phyloP scores from a whole-genome alignment of 768 basidiomycete genomes.

The Serendipita sp. region DNA sequence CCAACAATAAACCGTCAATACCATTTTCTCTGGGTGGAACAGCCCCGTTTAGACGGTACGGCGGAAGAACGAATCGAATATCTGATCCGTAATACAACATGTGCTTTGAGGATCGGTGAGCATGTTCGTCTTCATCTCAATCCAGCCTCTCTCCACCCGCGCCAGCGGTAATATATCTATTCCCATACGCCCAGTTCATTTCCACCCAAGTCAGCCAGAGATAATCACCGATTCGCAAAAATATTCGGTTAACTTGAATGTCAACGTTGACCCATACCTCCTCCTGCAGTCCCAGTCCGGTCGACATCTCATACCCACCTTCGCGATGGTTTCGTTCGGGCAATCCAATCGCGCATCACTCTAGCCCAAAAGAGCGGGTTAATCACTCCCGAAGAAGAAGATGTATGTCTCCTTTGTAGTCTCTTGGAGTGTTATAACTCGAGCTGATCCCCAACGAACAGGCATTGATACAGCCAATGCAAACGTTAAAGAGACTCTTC shows the following conservation, averaged over 20 bases:
- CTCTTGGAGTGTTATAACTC: no score
- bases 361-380: constrained; percentile 34
- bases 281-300: constrained; percentile 53
- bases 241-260: no score
- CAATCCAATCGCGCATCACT: constrained; percentile 45
- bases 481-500: constrained; percentile 60
- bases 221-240: no score
- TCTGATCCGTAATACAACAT: constrained; percentile 50
- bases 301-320: constrained; percentile 64
- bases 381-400: constrained; percentile 40
- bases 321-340: constrained; percentile 68
- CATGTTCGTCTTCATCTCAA: not conserved
- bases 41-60: constrained; percentile 41
- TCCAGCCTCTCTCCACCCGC: no score
- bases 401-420: constrained; percentile 18
- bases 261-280: no score
- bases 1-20: not conserved
- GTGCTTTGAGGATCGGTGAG: constrained; percentile 59
- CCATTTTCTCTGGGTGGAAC: constrained; percentile 6
- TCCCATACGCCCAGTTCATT: no score
- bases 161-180: no score
- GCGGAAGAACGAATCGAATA: constrained; percentile 56
- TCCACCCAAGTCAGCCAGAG: no score
- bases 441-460: not conserved
- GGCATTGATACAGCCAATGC: constrained; percentile 43